Percentiles rank a stretch among this genome's conserved stretches.
These are phyloP conservation scores for Colletotrichum sidae DNA, from an alignment of 2,329 filamentous ascomycete genomes.

Conservation along the genomic window DNA sequence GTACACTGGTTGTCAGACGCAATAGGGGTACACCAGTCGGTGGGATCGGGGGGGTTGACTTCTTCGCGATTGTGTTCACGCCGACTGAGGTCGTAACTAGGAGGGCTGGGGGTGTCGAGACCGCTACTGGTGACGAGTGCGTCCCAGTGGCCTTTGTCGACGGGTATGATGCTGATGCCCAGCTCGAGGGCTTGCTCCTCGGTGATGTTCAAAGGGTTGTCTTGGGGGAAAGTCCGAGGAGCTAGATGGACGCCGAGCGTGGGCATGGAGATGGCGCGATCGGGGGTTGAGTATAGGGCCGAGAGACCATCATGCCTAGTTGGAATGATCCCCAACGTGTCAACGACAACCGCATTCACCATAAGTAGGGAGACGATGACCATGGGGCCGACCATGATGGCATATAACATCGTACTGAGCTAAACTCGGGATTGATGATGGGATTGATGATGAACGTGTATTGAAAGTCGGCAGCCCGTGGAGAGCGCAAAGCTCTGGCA, in stretches of 20 bases:
- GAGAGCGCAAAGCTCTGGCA: too few species aligned
- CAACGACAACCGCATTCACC: neutral
- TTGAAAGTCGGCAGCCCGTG: too few species aligned
- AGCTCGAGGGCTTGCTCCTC: constrained; percentile 25
- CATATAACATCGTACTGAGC: too few species aligned
- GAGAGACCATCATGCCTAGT: neutral
- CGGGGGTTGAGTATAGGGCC: neutral
- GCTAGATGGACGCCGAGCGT: constrained; percentile 18
- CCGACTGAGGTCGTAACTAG: neutral
- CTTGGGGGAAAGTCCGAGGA: constrained; percentile 16
- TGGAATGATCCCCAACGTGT: neutral
- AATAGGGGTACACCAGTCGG: constrained; percentile 30
- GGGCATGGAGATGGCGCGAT: constrained; percentile 1
- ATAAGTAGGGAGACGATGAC: neutral
- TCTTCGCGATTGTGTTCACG: constrained; percentile 1
- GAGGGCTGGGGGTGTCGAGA: constrained; percentile 1
- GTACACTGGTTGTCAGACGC: constrained; percentile 13
- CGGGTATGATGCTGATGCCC: constrained; percentile 26
- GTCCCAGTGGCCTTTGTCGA: constrained; percentile 25
- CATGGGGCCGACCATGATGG: too few species aligned
- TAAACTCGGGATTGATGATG: too few species aligned
- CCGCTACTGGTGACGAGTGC: constrained; percentile 15
- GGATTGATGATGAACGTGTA: too few species aligned
- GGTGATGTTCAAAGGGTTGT: constrained; percentile 24
- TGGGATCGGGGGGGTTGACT: constrained; percentile 16